A percentile compares a stretch with the other conserved stretches of the same genome.
phyloP scores from a whole-genome alignment of 805 yeast genomes.

The Candida germanica region DNA sequence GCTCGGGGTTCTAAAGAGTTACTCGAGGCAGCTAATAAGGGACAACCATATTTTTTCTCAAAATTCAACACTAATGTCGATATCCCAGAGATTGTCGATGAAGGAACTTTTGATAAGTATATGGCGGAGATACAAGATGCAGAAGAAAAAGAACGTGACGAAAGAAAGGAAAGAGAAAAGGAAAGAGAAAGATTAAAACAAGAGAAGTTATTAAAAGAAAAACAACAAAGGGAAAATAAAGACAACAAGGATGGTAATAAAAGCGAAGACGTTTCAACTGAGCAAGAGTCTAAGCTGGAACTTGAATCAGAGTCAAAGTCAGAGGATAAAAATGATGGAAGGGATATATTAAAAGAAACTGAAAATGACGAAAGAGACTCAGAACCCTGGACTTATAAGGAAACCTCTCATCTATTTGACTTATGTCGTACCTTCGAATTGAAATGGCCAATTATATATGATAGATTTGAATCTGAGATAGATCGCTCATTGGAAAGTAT shows the following conservation, averaged over 20 bases:
- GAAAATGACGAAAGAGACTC: slow-evolving; percentile 9
- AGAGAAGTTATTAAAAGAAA: slow-evolving; percentile 11
- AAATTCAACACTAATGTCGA: slow-evolving; percentile 68
- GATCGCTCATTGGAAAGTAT: slow-evolving; percentile 68
- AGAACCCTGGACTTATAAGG: slow-evolving; percentile 46
- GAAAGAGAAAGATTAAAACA: slow-evolving; percentile 13
- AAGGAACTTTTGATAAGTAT: slow-evolving; percentile 53
- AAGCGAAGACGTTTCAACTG: not conserved
- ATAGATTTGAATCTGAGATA: slow-evolving; percentile 44
- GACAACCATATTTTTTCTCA: slow-evolving; percentile 61
- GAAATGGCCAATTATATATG: slow-evolving; percentile 65
- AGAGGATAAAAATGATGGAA: slow-evolving; percentile 20
- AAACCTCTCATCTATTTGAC: slow-evolving; percentile 75
- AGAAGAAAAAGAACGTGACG: slow-evolving; percentile 17
- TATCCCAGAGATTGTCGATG: slow-evolving; percentile 63
- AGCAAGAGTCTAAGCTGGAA: not conserved
- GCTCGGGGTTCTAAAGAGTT: slow-evolving; percentile 65
- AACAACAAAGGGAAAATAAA: slow-evolving; percentile 8
- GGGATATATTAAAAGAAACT: slow-evolving; percentile 1
- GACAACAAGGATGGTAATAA: slow-evolving; percentile 1
- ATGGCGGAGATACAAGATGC: slow-evolving; percentile 41
- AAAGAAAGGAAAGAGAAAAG: slow-evolving; percentile 13
- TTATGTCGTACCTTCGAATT: slow-evolving; percentile 60
- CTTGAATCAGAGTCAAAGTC: slow-evolving; percentile 11
- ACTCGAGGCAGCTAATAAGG: slow-evolving; percentile 24